Evolutionary conservation across 371 early-diverging fungal species (phyloP).

Genomic region (Choanephora cucurbitarum): DNA sequence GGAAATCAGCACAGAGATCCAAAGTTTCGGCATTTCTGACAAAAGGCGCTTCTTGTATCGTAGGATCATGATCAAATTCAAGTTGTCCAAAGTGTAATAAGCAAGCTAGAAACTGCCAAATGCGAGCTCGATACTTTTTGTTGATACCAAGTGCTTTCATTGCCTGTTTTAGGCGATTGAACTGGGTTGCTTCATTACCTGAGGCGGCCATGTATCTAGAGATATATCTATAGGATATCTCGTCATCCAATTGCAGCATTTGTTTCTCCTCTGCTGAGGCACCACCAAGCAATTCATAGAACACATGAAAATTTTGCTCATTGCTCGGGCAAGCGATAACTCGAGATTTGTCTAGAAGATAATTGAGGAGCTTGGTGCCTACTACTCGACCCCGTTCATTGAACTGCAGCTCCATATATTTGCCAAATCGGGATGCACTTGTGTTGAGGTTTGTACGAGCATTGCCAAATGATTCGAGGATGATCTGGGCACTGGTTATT

Average conservation of each 20-base stretch:
- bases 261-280: slow-evolving; percentile 40
- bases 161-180: slow-evolving; percentile 67
- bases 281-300: slow-evolving; percentile 80
- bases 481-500: slow-evolving; percentile 67
- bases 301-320: slow-evolving; percentile 92
- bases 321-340: slow-evolving; percentile 57
- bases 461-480: slow-evolving; percentile 91
- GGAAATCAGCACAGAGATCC: slow-evolving; percentile 78
- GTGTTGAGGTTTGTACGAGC: slow-evolving; percentile 44
- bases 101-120: slow-evolving; percentile 82
- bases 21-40: slow-evolving; percentile 72
- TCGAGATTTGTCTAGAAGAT: slow-evolving; percentile 87
- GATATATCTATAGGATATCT: slow-evolving; percentile 33
- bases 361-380: slow-evolving; percentile 90
- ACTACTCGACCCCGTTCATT: slow-evolving; percentile 85
- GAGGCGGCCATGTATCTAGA: slow-evolving; percentile 27
- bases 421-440: slow-evolving; percentile 91
- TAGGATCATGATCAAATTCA: slow-evolving; percentile 66
- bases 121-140: slow-evolving; percentile 73
- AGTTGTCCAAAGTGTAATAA: slow-evolving; percentile 88
- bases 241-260: slow-evolving; percentile 36
- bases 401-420: slow-evolving; percentile 92
- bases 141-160: slow-evolving; percentile 80
- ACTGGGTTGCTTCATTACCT: slow-evolving; percentile 38
- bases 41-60: slow-evolving; percentile 66